A percentile compares a stretch with the other conserved stretches of the same genome.
Evolutionary conservation across 768 basidiomycete genomes (phyloP).

Genomic region (Termitomyces sp.): DNA sequence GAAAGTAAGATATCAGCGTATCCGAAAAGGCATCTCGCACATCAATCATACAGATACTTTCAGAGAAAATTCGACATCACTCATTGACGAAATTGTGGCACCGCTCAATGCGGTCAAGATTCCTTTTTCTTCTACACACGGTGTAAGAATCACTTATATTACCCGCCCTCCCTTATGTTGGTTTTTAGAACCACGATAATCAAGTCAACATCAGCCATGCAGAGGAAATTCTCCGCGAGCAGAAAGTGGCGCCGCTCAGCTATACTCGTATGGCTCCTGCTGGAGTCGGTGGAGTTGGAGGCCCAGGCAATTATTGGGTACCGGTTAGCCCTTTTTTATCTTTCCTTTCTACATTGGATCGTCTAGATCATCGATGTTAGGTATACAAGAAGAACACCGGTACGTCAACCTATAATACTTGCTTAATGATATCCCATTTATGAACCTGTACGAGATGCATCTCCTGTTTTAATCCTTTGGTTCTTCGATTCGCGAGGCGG

Average conservation of each 20-base stretch:
- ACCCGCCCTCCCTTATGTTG: background rate
- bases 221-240: constrained; percentile 62
- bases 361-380: constrained; percentile 15
- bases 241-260: constrained; percentile 46
- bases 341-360: background rate
- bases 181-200: constrained; percentile 64
- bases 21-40: background rate
- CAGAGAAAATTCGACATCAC: constrained; percentile 57
- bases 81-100: constrained; percentile 58
- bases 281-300: constrained; percentile 57
- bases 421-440: background rate
- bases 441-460: constrained; percentile 24
- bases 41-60: constrained; percentile 43
- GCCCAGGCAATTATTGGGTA: constrained; percentile 75
- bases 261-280: constrained; percentile 58
- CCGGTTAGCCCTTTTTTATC: constrained; percentile 40
- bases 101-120: constrained; percentile 52
- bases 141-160: constrained; percentile 34
- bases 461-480: constrained; percentile 59
- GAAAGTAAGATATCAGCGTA: constrained; percentile 38
- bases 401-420: constrained; percentile 6
- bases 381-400: constrained; percentile 31
- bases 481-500: constrained; percentile 79
- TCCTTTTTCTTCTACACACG: constrained; percentile 66
- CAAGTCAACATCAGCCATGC: constrained; percentile 65